Conservation (phyloP, 2,329 filamentous ascomycete species). For the Aspergillus sp. region DNA sequence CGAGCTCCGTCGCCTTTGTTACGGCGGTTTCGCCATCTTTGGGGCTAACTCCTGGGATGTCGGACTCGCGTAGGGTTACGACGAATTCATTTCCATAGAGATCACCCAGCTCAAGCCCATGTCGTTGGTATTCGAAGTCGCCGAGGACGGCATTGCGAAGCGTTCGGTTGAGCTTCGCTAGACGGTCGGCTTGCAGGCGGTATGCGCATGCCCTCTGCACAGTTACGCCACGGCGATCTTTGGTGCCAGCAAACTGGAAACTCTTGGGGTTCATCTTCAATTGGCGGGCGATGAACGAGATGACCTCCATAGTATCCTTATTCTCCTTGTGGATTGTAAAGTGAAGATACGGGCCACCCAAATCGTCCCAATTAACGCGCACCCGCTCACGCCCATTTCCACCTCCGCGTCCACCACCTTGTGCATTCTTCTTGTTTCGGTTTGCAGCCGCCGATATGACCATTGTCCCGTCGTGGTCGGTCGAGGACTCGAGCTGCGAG, state of each 20-base stretch:
- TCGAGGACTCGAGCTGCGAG: conserved; percentile 74
- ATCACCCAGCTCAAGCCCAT: conserved; percentile 77
- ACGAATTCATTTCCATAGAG: conserved; percentile 88
- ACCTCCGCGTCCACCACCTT: conserved; percentile 28
- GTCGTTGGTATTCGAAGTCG: conserved; percentile 74
- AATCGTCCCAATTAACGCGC: conserved; percentile 62
- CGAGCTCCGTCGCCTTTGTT: conserved; percentile 47
- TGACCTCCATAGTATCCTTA: conserved; percentile 91
- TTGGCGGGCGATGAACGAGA: conserved; percentile 72
- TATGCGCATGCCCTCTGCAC: conserved; percentile 75
- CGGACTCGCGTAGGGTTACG: conserved; percentile 85
- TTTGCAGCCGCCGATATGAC: conserved; percentile 52
- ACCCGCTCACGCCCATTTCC: conserved; percentile 34
- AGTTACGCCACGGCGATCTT: conserved; percentile 84
- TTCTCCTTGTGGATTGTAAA: conserved; percentile 97
- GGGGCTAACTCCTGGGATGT: conserved; percentile 52
- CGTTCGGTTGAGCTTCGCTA: conserved; percentile 63
- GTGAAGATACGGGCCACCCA: conserved; percentile 79
- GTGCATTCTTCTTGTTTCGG: conserved; percentile 32
- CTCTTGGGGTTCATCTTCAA: conserved; percentile 68
- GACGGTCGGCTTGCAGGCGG: conserved; percentile 59
- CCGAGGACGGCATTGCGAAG: conserved; percentile 67
- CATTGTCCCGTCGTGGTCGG: conserved; percentile 68
- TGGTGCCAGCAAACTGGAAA: conserved; percentile 83
- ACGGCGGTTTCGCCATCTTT: conserved; percentile 48